These are phyloP conservation scores for Paracamarosporium sp. DNA, from an alignment of 2,329 filamentous ascomycete species.

Conservation along the genomic window DNA sequence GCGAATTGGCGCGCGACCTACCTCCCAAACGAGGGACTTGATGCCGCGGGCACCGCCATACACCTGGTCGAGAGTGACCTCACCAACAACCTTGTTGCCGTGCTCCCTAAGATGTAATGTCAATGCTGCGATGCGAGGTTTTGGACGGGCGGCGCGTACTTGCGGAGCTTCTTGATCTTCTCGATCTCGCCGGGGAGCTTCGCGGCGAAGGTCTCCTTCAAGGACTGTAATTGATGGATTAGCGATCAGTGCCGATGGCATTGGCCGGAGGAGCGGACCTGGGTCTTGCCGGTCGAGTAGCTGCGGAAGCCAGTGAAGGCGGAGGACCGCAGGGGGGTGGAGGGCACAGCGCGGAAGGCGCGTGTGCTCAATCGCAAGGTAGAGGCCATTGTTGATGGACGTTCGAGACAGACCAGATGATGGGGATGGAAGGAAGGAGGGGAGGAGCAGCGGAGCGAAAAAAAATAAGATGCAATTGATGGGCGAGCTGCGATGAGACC, in stretches of 20 bases:
- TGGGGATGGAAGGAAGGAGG: slow-evolving; percentile 41
- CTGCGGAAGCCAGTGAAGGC: slow-evolving; percentile 84
- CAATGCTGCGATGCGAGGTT: slow-evolving; percentile 24
- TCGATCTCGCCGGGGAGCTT: slow-evolving; percentile 96
- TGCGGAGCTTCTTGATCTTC: slow-evolving; percentile 98
- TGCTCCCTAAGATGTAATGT: slow-evolving; percentile 71
- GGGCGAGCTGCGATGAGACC: slow-evolving; percentile 7
- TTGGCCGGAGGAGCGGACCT: slow-evolving; percentile 63
- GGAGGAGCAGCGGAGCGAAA: slow-evolving; percentile 36
- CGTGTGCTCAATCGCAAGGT: slow-evolving; percentile 81
- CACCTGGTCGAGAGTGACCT: slow-evolving; percentile 99
- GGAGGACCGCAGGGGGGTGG: slow-evolving; percentile 69
- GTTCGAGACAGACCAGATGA: slow-evolving; percentile 30
- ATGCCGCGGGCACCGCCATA: slow-evolving; percentile 99
- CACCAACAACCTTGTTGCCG: slow-evolving; percentile 92
- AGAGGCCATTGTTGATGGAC: slow-evolving; percentile 74
- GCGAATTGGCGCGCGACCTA: slow-evolving; percentile 32
- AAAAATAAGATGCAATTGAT: slow-evolving; percentile 33
- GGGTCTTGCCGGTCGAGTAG: slow-evolving; percentile 87
- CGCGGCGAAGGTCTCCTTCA: slow-evolving; percentile 98
- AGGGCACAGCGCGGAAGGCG: slow-evolving; percentile 79
- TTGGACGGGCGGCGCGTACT: slow-evolving; percentile 63
- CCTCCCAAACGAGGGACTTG: slow-evolving; percentile 98
- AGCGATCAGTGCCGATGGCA: slow-evolving; percentile 28
- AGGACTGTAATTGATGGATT: slow-evolving; percentile 66